Percentiles rank a stretch among this genome's conserved stretches.
phyloP scores from a whole-genome alignment of 108 stramenopile species.

The Ochromonas danica region DNA sequence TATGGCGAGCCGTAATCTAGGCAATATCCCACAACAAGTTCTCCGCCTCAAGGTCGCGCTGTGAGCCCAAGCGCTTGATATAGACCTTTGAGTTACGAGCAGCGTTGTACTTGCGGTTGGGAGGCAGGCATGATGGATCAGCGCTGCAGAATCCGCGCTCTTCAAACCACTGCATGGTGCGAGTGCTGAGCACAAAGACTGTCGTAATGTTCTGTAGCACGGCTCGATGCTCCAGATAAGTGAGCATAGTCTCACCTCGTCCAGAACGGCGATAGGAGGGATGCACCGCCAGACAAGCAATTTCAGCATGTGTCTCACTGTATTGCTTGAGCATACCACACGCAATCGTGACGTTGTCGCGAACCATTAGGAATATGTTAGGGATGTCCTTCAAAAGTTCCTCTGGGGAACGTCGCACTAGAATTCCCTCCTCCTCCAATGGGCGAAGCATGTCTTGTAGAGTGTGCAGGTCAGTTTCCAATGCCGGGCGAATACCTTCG shows the following conservation, averaged over 20 bases:
- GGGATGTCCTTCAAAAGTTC: constrained; percentile 72
- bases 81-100: constrained; percentile 75
- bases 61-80: constrained; percentile 73
- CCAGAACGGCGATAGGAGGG: constrained; percentile 75
- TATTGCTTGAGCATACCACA: constrained; percentile 76
- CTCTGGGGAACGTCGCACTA: constrained; percentile 73
- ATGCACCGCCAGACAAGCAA: constrained; percentile 86
- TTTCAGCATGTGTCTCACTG: constrained; percentile 76
- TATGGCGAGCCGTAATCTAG: background rate
- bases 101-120: constrained; percentile 72
- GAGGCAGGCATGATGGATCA: constrained; percentile 66
- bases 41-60: constrained; percentile 73
- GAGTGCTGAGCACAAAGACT: constrained; percentile 86
- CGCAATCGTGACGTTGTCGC: constrained; percentile 78
- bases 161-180: constrained; percentile 94
- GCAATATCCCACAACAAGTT: constrained; percentile 72
- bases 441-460: constrained; percentile 82
- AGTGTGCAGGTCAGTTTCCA: constrained; percentile 72
- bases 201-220: constrained; percentile 63
- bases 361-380: constrained; percentile 81
- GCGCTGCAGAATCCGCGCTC: constrained; percentile 82
- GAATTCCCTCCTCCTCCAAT: constrained; percentile 71
- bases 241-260: constrained; percentile 88
- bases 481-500: constrained; percentile 83
- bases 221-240: constrained; percentile 85